Base-by-base conservation (phyloP, 352 stramenopile genomes). In the Lagenidium giganteum region DNA sequence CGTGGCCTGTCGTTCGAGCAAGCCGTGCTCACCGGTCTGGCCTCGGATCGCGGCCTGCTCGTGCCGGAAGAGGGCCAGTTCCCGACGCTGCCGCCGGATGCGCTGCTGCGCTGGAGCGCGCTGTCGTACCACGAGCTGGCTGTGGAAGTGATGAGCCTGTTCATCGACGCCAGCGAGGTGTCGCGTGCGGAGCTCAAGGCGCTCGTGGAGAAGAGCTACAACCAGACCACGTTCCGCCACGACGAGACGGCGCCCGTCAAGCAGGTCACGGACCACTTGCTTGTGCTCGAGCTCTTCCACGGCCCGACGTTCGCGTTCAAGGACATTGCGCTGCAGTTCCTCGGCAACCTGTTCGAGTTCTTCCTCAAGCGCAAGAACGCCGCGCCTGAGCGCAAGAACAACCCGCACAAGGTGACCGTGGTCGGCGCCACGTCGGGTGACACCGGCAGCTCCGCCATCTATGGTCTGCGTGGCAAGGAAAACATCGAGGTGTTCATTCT, bases 241-340 rank as follows among this genome's bases (percentile, higher is more conserved):
- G 54, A 81, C 48, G 92, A 98, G 42, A 96, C 98, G n/a, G 97
- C 94, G 22, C 96, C 96, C 1, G 78, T 98, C 7, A 70, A 96
- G 22, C 85, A 96, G 54, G 66, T 98, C 39, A 87, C 82, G 54
- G 72, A 88, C 49, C 70, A 91, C 43, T 61, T 93, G 56, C 77
- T 87, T 42, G 74, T 97, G 38, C 73, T 99, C 54, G 96, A 99
- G 80, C 89, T 99, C 23, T 99, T 99, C 74, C 96, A 99, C 60
- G 96, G 96, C 49, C 96, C 96, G 20, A 99, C 96, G 27, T 99
- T 99, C 64, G 96, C 96, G 17, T 99, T 99, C 77, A 99, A 99
- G 74, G 96, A 99, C 72, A 97, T 99, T 40, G 96, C 96, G 42
- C 68, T 99, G 25, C 96, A 99, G 76, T 99, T 99, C 67, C 75